A percentile compares a stretch with the other conserved stretches of the same genome.
These are phyloP conservation scores for Phytophthora pseudosyringae DNA, from an alignment of 352 stramenopile species.

Conservation along the genomic window DNA sequence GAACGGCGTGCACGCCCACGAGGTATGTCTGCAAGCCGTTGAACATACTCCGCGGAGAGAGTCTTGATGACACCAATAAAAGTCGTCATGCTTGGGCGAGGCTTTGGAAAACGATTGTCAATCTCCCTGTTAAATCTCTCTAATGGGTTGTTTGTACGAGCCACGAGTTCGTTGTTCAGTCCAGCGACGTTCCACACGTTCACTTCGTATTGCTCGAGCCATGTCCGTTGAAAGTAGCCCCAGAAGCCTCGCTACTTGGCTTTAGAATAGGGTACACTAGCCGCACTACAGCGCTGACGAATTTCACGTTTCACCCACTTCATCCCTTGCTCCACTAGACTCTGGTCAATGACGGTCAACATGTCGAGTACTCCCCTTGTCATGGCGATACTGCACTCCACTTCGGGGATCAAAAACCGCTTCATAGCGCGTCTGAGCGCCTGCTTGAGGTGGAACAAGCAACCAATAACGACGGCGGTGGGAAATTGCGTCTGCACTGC, in stretches of 20 bases:
- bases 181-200: too few species aligned
- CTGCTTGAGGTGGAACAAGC: too few species aligned
- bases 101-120: not conserved
- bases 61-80: constrained; percentile 3
- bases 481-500: not conserved
- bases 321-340: not conserved
- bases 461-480: too few species aligned
- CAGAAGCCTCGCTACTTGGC: too few species aligned
- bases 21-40: not conserved
- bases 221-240: too few species aligned
- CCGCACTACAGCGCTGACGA: too few species aligned
- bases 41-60: not conserved
- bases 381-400: not conserved
- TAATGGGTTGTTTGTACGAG: too few species aligned
- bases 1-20: not conserved
- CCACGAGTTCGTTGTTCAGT: too few species aligned
- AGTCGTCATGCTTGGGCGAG: not conserved
- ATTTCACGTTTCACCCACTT: constrained; percentile 15
- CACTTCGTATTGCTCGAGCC: too few species aligned
- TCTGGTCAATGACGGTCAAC: constrained; percentile 7
- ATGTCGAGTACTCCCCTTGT: not conserved
- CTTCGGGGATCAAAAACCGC: not conserved
- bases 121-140: too few species aligned
- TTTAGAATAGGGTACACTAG: too few species aligned
- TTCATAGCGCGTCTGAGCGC: too few species aligned